Evolutionary conservation across 192 early-diverging fungal genomes (phyloP).

Genomic region (Backusella circina): DNA sequence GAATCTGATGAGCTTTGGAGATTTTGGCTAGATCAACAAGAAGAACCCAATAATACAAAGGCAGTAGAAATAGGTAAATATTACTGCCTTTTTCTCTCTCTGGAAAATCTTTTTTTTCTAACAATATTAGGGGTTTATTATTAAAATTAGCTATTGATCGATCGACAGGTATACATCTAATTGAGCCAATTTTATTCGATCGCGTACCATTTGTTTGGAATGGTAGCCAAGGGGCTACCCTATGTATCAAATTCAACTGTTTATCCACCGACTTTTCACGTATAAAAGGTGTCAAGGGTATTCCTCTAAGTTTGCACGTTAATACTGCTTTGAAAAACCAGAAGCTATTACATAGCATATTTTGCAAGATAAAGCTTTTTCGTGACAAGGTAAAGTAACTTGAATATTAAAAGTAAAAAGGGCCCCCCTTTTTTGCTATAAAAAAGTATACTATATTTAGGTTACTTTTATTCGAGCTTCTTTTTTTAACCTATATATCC

Average conservation of each 20-base stretch:
- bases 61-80: background rate
- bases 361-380: constrained; percentile 65
- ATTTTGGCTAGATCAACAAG: background rate
- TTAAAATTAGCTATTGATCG: background rate
- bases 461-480: background rate
- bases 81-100: background rate
- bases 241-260: constrained; percentile 70
- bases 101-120: background rate
- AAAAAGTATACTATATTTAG: background rate
- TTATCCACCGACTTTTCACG: constrained; percentile 76
- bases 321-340: constrained; percentile 24
- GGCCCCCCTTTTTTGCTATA: background rate
- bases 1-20: background rate
- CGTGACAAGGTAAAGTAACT: constrained; percentile 57
- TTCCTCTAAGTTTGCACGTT: constrained; percentile 57
- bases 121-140: background rate
- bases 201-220: constrained; percentile 69
- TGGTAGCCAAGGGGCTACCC: constrained; percentile 57
- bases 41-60: background rate
- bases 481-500: background rate
- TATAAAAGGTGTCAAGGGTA: constrained; percentile 79
- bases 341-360: constrained; percentile 47
- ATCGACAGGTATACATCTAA: constrained; percentile 42
- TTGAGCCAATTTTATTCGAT: constrained; percentile 62
- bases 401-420: background rate